Evolutionary conservation across 305 asterid genomes (phyloP), one percentile per base, ranked within the genome.

Genomic region (Fraxinus nigra): DNA sequence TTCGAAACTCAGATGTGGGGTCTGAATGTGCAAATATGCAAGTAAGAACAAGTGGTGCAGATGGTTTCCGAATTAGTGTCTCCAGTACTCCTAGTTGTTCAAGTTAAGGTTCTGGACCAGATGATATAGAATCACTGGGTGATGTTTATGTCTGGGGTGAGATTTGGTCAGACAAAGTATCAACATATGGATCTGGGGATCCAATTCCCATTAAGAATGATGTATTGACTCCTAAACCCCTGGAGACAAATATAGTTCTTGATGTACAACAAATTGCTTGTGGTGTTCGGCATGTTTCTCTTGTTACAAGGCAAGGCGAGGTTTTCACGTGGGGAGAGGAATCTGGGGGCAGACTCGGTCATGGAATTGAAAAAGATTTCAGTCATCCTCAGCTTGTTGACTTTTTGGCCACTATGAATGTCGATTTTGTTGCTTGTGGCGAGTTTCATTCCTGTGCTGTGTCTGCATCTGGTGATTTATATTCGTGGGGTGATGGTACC

Each of bases 281-380:
- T 83, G 99, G 99, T n/a, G 90, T 85, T 56, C 89, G 97, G 67
- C 99, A 95, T 80, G 83, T 90, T 74, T 98, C 93, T 75, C 97
- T 95, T 48, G 96, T 95, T 54, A 94, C 99, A 0, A 88, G 94
- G 85, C 97, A 90, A 87, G 99, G 98, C 5, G 99, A 93, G 89
- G 93, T 95, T 79, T 92, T 91, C 80, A 94, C 98, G 0, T 95
- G 99, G 97, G 99, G 99, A 0, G 98, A 95, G 85, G 99, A 94
- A 79, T 87, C 94, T 0, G 99, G 99, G 1, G 99, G 99, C 3
- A 82, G 99, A 48, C 89, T 94, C 6, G 99, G 99, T 26, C 99
- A 95, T 79, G 99, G 99, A 37, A 83, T 89, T 11, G 98, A 93
- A 65, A 92, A 84, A 77, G 94, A 94, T 88, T 89, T 85, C 22